Conservation (phyloP, 495 filamentous ascomycete species). For the Hamigera avellanea region DNA sequence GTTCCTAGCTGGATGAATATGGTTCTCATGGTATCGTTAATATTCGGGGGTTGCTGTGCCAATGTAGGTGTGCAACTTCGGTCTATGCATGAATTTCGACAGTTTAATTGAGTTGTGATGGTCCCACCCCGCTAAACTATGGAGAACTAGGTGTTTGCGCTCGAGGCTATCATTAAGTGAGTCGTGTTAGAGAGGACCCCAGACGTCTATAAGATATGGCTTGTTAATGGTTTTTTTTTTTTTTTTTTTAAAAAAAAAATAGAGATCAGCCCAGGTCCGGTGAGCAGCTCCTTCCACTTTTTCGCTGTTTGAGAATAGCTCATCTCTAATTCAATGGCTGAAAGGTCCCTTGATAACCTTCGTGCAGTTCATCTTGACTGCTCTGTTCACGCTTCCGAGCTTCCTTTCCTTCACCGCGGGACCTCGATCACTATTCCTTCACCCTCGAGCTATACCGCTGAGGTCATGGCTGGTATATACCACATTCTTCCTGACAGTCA, state of each 20-base stretch:
- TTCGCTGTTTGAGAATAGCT: neutral
- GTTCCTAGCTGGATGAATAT: slow-evolving; percentile 58
- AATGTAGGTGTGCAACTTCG: slow-evolving; percentile 53
- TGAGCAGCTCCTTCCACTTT: slow-evolving; percentile 6
- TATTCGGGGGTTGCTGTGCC: slow-evolving; percentile 95
- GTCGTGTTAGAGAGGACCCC: slow-evolving; percentile 35
- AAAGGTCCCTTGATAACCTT: slow-evolving; percentile 84
- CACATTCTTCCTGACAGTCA: slow-evolving; percentile 81
- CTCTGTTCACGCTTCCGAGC: slow-evolving; percentile 51
- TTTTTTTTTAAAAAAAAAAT: too few species aligned
- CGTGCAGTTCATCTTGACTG: slow-evolving; percentile 81
- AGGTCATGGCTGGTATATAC: slow-evolving; percentile 80
- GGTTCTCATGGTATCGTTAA: slow-evolving; percentile 66
- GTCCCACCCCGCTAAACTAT: too few species aligned
- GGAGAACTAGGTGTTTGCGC: slow-evolving; percentile 69
- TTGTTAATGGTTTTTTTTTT: too few species aligned
- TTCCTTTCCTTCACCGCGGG: slow-evolving; percentile 61
- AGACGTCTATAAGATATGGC: too few species aligned
- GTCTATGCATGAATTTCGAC: too few species aligned
- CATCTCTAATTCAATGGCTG: slow-evolving; percentile 2
- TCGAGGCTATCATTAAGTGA: slow-evolving; percentile 94
- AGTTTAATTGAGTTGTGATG: too few species aligned
- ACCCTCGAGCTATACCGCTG: slow-evolving; percentile 69
- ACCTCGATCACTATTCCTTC: slow-evolving; percentile 53
- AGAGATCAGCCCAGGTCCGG: slow-evolving; percentile 29